These are phyloP conservation scores for Pseudotsuga menziesii DNA, from an alignment of 75 land plant genomes.

Conservation along the genomic window DNA sequence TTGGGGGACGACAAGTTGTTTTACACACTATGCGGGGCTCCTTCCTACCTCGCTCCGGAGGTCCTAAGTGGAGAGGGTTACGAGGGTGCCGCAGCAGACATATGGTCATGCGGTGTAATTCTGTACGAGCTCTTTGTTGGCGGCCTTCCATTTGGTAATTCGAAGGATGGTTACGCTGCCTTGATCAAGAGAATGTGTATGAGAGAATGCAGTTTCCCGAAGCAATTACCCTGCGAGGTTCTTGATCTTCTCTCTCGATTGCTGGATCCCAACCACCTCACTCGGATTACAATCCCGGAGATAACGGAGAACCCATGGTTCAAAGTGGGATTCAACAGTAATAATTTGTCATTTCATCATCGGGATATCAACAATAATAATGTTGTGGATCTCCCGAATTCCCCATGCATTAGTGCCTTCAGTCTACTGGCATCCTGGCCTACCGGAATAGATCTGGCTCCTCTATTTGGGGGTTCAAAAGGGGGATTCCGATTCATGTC, in stretches of 20 bases:
- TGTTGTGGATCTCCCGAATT: not conserved
- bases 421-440: conserved; percentile 21
- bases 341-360: too few relatives aligned
- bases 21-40: not conserved
- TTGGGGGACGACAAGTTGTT: not conserved
- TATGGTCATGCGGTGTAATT: not conserved
- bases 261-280: conserved; percentile 30
- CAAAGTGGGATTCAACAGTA: not conserved
- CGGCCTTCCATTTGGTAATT: too few relatives aligned
- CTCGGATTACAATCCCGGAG: conserved; percentile 18
- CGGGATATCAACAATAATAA: too few relatives aligned
- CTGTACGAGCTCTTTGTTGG: not conserved
- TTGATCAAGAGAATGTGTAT: too few relatives aligned
- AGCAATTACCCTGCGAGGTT: not conserved
- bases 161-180: too few relatives aligned
- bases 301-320: conserved; percentile 14
- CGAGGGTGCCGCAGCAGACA: not conserved
- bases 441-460: conserved; percentile 23
- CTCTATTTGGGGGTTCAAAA: conserved; percentile 12
- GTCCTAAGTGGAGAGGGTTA: not conserved
- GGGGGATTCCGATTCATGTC: too few relatives aligned
- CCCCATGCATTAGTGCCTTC: conserved; percentile 23
- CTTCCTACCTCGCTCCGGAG: not conserved
- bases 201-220: too few relatives aligned
- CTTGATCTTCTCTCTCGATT: conserved; percentile 11